Base-by-base conservation (phyloP, 176 grass and related monocot genomes). In the Secale cereale region DNA sequence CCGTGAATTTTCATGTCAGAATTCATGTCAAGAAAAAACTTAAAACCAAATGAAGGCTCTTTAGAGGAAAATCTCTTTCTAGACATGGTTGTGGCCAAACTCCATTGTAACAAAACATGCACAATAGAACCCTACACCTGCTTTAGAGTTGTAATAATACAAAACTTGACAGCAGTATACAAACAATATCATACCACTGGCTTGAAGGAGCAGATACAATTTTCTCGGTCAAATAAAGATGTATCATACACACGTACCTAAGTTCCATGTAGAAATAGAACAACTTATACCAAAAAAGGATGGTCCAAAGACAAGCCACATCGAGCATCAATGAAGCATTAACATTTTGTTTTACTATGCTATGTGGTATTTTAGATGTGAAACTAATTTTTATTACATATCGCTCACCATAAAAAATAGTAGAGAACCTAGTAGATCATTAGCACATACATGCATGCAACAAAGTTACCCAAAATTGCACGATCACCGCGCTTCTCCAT, bases 1-100 rank as follows among this genome's bases (percentile, higher is more conserved):
- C 92, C 89, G 59, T 95, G 85, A 85, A 98, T 98, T 89, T 93
- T 83, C 74, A 85, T 10, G 19, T 78, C 8, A 43, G 50, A 68
- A 71, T 59, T 54, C 43, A 36, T 61, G 40, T 62, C 35, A 78
- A 76, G 20, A 45, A 88, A 74, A 8, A 22, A 54, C 15, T 33
- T 32, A 65, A 59, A 70, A 78, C 7, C 13, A 28, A 78, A 83
- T 45, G 8, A 59, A 26, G 46, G 4, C 15, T 48, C 46, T 48
- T 2, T 48, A 48, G 46, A 4, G 5, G 17, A 48, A 16, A 48
- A 16, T 16, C 14, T 5, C 1, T 16, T 48, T 48, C 14, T 48
- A 16, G 14, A 17, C 43, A 4, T 48, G 46, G 15, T 6, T 48
- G 46, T 17, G 46, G 43, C 4, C 15, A 4, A 48, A 17, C 46